Evolutionary conservation across 129 eudicot species (phyloP), one percentile per base, ranked within the genome.

Genomic region (Chrysanthemum lavandulifolium): DNA sequence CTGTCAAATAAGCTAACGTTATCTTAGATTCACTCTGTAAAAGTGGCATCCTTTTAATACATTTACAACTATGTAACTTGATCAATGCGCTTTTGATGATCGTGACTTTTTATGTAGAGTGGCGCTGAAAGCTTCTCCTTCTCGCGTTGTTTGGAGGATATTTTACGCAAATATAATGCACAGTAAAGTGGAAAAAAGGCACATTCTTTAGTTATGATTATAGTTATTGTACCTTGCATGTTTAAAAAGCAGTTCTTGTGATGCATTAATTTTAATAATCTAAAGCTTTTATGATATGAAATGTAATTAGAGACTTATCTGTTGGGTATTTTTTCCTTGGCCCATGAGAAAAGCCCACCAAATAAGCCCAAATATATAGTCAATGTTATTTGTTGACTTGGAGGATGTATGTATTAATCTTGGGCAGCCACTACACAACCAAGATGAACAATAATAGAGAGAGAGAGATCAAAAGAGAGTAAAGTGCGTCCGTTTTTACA

Each of bases 121-220:
- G 91, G 81, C 21, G 36, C 68, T 21, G 91, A 82, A 85, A 80
- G 80, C 79, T 33, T 83, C 69, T 77, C 76, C 88, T 31, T 83
- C 69, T 77, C 87, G 3, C 79, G 82, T 64, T 78, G 87, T 71
- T 83, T 92, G 81, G 90, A 87, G 73, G 96, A 81, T 62, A 52
- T 89, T 67, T 89, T 78, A 74, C 65, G 82, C 79, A 85, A 79
- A 63, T 76, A 79, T 76, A 49, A 85, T 33, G 73, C 61, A 53
- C 4, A 89, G 97, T 92, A 81, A 33, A 78, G 72, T 43, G 48
- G 33, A 0, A 47, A 40, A 58, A 53, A 19, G 21, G 21, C 13
- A 65, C 73, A 68, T 68, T 68, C 61, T 25, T 50, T 11, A 50
- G 53, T 52, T 51, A 52, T 52, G 5, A 10, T 47, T 4, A 60